phyloP scores from a whole-genome alignment of 257 asterid genomes.

The Solanum bulbocastanum region DNA sequence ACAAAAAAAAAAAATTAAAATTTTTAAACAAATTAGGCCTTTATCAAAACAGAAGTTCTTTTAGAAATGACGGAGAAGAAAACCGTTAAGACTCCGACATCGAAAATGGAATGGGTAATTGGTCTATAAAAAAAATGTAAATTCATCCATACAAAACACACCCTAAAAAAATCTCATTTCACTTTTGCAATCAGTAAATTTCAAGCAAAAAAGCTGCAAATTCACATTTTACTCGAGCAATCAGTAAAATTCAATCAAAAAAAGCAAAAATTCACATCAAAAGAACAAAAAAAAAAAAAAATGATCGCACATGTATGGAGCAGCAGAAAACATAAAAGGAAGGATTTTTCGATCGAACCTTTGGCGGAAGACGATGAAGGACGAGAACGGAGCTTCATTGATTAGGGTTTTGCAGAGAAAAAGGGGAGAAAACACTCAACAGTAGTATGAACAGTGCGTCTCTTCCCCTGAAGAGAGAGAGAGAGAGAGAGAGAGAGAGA shows the following conservation, averaged over 20 bases:
- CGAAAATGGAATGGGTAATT: not conserved
- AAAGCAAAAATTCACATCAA: not conserved
- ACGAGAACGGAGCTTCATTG: constrained; percentile 10
- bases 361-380: constrained; percentile 1
- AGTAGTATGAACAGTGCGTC: not conserved
- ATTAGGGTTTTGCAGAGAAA: not conserved
- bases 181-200: not conserved
- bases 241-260: not conserved
- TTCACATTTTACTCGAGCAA: not conserved
- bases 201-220: not conserved
- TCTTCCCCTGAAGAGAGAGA: not conserved
- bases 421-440: not conserved
- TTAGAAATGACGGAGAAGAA: not conserved
- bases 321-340: not conserved
- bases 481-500: not conserved
- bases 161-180: not conserved
- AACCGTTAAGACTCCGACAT: not conserved
- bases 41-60: not conserved
- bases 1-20: not conserved
- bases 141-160: not conserved
- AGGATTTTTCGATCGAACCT: not conserved
- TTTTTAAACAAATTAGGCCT: not conserved
- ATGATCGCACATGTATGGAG: not conserved
- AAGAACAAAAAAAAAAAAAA: not conserved
- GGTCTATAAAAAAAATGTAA: not conserved